Base-by-base conservation (phyloP, 352 stramenopile species). In the Pythium graminicola region DNA sequence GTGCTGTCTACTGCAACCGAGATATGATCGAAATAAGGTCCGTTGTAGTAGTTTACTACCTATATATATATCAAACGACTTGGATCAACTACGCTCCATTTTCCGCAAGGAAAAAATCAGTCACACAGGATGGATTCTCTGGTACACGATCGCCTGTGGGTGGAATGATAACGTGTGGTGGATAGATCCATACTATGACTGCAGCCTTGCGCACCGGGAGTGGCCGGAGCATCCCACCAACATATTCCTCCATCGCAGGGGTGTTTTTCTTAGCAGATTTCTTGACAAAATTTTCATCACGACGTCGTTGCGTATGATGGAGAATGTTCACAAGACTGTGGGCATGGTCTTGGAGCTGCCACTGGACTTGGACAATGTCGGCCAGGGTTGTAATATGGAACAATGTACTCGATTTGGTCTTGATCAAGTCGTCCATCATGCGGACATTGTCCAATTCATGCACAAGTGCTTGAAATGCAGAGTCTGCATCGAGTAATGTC, bases 111-210 rank as follows among this genome's bases (percentile, higher is more conserved):
- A 89, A 78, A 42, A 89, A 89, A 44, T 85, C 69, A 7, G 60
- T 70, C 13, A 67, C 66, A 46, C 54, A 67, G 13, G 43, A 41
- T 39, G 67, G 50, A 41, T 74, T 67, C 20, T 40, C 50, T 17
- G 78, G 78, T 9, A 86, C 76, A 16, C 66, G 78, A 19, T 82
- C 63, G 24, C 72, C 76, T 2, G 70, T 87, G 0, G 66, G 56
- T 47, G 80, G 75, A 23, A 90, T 80, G 35, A 62, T 59, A 11
- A 86, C 76, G 26, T 86, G 67, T 13, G 69, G 73, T 14, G 80
- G 80, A 47, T 90, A 90, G 42, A 90, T 66, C 80, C 80, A 90
- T 42, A 76, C 69, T 11, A 60, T 61, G n/a, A 90, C 61, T 4
- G 72, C 73, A 28, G 81, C 45, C 31, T 71, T 84, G 20, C 77